Evolutionary conservation across 2,329 filamentous ascomycete genomes (phyloP).

Genomic region (Verticillium tricorpus): DNA sequence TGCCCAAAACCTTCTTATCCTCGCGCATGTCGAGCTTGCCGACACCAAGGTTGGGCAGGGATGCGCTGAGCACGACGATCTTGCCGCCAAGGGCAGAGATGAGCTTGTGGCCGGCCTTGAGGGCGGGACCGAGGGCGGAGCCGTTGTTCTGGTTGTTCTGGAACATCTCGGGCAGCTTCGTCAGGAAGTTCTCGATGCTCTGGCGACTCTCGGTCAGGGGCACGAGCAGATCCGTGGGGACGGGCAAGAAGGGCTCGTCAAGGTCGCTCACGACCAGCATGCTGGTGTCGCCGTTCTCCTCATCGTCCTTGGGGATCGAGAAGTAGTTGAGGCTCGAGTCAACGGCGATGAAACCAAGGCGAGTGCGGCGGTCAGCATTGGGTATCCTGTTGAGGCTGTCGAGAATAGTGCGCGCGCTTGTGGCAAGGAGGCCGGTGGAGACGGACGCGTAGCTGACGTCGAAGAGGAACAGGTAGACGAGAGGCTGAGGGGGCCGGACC

Average conservation of each 20-base stretch:
- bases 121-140: slow-evolving; percentile 92
- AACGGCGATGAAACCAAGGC: slow-evolving; percentile 91
- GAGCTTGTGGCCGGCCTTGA: slow-evolving; percentile 90
- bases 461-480: slow-evolving; percentile 93
- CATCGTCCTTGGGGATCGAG: slow-evolving; percentile 81
- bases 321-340: slow-evolving; percentile 97
- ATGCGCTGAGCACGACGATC: slow-evolving; percentile 85
- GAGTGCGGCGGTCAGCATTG: slow-evolving; percentile 90
- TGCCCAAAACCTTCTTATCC: slow-evolving; percentile 93
- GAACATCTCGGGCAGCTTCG: slow-evolving; percentile 94
- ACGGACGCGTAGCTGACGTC: slow-evolving; percentile 91
- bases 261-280: slow-evolving; percentile 95
- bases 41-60: slow-evolving; percentile 82
- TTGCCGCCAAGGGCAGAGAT: slow-evolving; percentile 94
- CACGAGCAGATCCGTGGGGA: slow-evolving; percentile 86
- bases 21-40: slow-evolving; percentile 91
- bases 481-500: slow-evolving; percentile 91
- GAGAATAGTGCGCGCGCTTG: slow-evolving; percentile 85
- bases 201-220: slow-evolving; percentile 83
- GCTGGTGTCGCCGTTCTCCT: slow-evolving; percentile 77
- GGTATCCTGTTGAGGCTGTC: slow-evolving; percentile 96
- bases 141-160: slow-evolving; percentile 84
- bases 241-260: slow-evolving; percentile 93
- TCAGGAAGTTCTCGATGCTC: slow-evolving; percentile 87
- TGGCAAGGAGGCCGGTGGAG: slow-evolving; percentile 85